Conservation (phyloP, 2,329 filamentous ascomycete genomes). For the Akanthomyces lecanii region DNA sequence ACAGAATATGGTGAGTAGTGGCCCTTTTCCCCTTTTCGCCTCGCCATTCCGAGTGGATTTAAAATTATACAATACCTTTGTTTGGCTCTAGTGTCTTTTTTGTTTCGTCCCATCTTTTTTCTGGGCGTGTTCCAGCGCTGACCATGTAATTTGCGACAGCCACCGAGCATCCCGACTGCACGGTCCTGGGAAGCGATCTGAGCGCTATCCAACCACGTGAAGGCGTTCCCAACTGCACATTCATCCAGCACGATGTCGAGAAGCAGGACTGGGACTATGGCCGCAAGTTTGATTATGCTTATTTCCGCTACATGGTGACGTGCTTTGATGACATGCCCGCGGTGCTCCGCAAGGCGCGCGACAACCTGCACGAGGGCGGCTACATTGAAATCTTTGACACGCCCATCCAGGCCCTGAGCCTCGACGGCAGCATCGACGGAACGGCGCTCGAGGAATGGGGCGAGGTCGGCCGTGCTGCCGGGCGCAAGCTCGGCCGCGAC, state of each 20-base stretch:
- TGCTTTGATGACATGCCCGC: conserved; percentile 47
- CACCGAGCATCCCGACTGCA: conserved; percentile 11
- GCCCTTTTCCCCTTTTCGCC: not conserved
- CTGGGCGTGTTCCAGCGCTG: not conserved
- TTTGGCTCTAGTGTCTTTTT: not conserved
- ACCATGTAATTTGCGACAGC: not conserved
- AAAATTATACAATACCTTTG: not conserved
- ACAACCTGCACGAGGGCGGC: conserved; percentile 38
- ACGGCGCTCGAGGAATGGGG: conserved; percentile 23
- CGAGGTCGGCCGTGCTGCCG: conserved; percentile 5
- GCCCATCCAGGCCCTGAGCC: conserved; percentile 22
- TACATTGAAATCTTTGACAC: conserved; percentile 37
- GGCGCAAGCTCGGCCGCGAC: conserved; percentile 26
- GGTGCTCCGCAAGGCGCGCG: conserved; percentile 43
- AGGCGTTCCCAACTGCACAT: conserved; percentile 9
- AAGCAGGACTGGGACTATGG: conserved; percentile 14
- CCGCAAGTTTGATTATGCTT: conserved; percentile 50
- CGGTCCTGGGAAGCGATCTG: conserved; percentile 25
- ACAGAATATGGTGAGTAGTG: conserved; percentile 39
- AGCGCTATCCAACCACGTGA: conserved; percentile 41
- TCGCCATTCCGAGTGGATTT: too few species aligned
- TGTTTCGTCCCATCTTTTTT: not conserved
- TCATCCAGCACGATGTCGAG: conserved; percentile 15
- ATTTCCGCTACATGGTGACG: conserved; percentile 47
- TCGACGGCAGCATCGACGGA: conserved; percentile 13